These are phyloP conservation scores for Pisolithus sp. DNA, from an alignment of 768 basidiomycete genomes.

Conservation along the genomic window DNA sequence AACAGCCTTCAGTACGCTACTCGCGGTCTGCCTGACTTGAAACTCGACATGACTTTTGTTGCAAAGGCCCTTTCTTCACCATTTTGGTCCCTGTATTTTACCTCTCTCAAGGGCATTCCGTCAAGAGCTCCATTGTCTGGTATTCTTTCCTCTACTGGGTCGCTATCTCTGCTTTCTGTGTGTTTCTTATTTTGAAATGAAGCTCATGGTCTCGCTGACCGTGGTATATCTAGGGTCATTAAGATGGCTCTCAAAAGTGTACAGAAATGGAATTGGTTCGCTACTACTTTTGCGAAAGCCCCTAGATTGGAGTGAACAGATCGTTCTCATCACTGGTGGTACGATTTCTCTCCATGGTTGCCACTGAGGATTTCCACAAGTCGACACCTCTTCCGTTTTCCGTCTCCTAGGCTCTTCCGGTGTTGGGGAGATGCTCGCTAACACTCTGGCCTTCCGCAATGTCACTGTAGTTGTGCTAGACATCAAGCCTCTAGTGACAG, in stretches of 20 bases:
- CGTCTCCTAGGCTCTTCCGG: slow-evolving; percentile 68
- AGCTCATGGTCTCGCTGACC: not conserved
- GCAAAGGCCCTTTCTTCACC: slow-evolving; percentile 76
- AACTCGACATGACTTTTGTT: not conserved
- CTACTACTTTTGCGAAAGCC: slow-evolving; percentile 34
- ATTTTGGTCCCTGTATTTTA: slow-evolving; percentile 76
- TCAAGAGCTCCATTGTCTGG: slow-evolving; percentile 47
- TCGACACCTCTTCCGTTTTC: not conserved
- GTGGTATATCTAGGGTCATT: slow-evolving; percentile 45
- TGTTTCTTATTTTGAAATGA: slow-evolving; percentile 20
- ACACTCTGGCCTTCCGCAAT: slow-evolving; percentile 77
- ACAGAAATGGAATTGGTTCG: slow-evolving; percentile 62
- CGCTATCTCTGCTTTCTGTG: slow-evolving; percentile 62
- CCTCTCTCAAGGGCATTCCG: slow-evolving; percentile 58
- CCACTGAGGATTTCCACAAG: not conserved
- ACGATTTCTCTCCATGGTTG: slow-evolving; percentile 12
- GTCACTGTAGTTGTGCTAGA: slow-evolving; percentile 85
- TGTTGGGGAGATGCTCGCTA: slow-evolving; percentile 81
- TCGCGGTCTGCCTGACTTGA: not conserved
- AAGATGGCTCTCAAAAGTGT: slow-evolving; percentile 64
- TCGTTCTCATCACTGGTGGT: slow-evolving; percentile 92
- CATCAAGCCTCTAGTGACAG: slow-evolving; percentile 66
- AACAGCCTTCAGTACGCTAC: slow-evolving; percentile 71
- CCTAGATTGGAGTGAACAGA: slow-evolving; percentile 83
- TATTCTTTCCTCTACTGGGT: slow-evolving; percentile 49